Conservation (phyloP, 306 rosid genomes). For the Gillenia trifoliata region DNA sequence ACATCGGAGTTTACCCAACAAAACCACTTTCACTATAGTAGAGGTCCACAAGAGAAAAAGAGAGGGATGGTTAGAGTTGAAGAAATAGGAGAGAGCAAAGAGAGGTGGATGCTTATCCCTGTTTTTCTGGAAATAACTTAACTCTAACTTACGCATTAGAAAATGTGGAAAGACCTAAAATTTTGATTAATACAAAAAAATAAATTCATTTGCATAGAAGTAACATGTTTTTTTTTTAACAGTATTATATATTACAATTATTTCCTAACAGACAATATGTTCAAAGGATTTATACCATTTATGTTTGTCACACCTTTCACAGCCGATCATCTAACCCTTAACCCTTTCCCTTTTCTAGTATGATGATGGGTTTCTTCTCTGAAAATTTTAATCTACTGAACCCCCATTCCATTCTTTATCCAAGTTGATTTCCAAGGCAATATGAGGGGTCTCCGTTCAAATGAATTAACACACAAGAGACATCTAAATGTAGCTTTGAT, state of each 20-base stretch:
- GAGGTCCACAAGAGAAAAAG: background rate
- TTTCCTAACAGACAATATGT: background rate
- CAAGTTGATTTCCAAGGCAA: background rate
- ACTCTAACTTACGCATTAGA: background rate
- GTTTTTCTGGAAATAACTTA: background rate
- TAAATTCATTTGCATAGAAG: no score
- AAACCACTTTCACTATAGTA: background rate
- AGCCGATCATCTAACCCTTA: background rate
- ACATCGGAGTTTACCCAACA: background rate
- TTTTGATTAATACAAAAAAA: no score
- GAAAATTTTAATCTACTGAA: background rate
- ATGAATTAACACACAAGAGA: background rate
- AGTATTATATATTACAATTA: background rate
- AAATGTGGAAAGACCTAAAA: background rate
- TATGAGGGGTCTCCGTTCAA: background rate
- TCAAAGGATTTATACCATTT: no score
- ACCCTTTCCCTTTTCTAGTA: background rate
- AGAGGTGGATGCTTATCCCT: background rate
- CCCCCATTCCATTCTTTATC: background rate
- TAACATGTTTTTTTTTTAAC: background rate
- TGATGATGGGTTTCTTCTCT: background rate
- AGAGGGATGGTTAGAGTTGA: background rate
- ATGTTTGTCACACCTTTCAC: background rate
- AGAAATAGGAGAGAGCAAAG: background rate
- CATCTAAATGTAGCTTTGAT: background rate